Evolutionary conservation across 1,139 yeast species (phyloP).

Genomic region (Yamadazyma diddensiae): DNA sequence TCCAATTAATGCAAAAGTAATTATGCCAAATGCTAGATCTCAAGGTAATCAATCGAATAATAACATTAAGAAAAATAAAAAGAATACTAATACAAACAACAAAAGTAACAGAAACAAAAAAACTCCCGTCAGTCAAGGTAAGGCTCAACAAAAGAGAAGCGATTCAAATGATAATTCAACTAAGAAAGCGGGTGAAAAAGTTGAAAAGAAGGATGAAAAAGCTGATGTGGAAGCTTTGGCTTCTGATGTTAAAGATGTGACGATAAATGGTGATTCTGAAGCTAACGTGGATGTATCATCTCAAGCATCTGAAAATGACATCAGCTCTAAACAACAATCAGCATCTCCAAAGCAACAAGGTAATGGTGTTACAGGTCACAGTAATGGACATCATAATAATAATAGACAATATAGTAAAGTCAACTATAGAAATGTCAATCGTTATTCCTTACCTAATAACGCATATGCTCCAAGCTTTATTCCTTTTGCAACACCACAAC

Average conservation of each 20-base stretch:
- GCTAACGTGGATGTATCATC: background rate
- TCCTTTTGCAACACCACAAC: slow-evolving; percentile 14
- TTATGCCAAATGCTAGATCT: slow-evolving; percentile 30
- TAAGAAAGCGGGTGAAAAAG: slow-evolving; percentile 2
- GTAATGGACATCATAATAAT: slow-evolving; percentile 9
- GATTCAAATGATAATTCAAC: slow-evolving; percentile 9
- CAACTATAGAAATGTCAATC: slow-evolving; percentile 14
- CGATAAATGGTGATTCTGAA: slow-evolving; percentile 2
- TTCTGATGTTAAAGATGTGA: slow-evolving; percentile 8
- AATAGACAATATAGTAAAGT: slow-evolving; percentile 15
- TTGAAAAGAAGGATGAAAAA: slow-evolving; percentile 3
- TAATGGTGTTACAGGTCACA: slow-evolving; percentile 3
- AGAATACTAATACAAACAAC: slow-evolving; percentile 27
- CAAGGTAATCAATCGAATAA: slow-evolving; percentile 5
- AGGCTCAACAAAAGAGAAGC: slow-evolving; percentile 3
- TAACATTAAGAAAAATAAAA: slow-evolving; percentile 12
- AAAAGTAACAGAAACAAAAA: slow-evolving; percentile 36
- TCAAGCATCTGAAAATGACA: background rate
- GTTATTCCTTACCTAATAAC: slow-evolving; percentile 14
- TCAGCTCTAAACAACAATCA: slow-evolving; percentile 1
- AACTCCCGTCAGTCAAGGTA: slow-evolving; percentile 9
- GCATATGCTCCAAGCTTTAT: slow-evolving; percentile 12
- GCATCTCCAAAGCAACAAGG: slow-evolving; percentile 4
- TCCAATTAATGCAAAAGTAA: slow-evolving; percentile 76
- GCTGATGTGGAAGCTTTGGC: slow-evolving; percentile 8